phyloP scores from a whole-genome alignment of 805 yeast species.

The Saturnispora sekii region DNA sequence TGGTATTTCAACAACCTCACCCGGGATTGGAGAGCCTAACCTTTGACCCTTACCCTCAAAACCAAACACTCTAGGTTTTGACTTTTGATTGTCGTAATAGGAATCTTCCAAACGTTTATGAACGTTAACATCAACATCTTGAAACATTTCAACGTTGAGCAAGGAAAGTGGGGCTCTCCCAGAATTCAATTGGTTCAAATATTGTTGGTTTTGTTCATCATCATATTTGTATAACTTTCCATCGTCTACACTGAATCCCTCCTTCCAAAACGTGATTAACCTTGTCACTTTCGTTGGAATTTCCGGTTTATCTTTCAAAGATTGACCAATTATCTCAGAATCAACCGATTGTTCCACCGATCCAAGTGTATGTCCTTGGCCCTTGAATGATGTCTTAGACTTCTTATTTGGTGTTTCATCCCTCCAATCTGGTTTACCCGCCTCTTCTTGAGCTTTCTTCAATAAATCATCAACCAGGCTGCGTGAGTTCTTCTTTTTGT shows the following conservation, averaged over 20 bases:
- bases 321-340: slow-evolving; percentile 14
- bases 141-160: slow-evolving; percentile 77
- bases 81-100: slow-evolving; percentile 44
- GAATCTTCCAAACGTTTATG: slow-evolving; percentile 73
- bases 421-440: slow-evolving; percentile 35
- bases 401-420: slow-evolving; percentile 17
- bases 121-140: slow-evolving; percentile 89
- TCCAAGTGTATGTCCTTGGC: slow-evolving; percentile 46
- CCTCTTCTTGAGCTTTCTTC: slow-evolving; percentile 60
- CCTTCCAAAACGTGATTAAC: slow-evolving; percentile 89
- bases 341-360: slow-evolving; percentile 32
- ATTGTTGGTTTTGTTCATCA: slow-evolving; percentile 79
- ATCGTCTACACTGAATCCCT: slow-evolving; percentile 92
- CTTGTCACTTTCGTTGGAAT: slow-evolving; percentile 49
- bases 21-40: slow-evolving; percentile 83
- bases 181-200: slow-evolving; percentile 68
- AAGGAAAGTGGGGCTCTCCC: slow-evolving; percentile 88
- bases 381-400: slow-evolving; percentile 30
- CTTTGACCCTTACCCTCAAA: slow-evolving; percentile 75
- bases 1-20: slow-evolving; percentile 33
- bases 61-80: slow-evolving; percentile 42
- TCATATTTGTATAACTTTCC: slow-evolving; percentile 81
- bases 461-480: slow-evolving; percentile 45
- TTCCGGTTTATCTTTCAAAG: slow-evolving; percentile 20
- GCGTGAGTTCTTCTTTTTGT: slow-evolving; percentile 24